phyloP scores from a whole-genome alignment of 108 stramenopile species.

The Cyclostephanos tholiformis region DNA sequence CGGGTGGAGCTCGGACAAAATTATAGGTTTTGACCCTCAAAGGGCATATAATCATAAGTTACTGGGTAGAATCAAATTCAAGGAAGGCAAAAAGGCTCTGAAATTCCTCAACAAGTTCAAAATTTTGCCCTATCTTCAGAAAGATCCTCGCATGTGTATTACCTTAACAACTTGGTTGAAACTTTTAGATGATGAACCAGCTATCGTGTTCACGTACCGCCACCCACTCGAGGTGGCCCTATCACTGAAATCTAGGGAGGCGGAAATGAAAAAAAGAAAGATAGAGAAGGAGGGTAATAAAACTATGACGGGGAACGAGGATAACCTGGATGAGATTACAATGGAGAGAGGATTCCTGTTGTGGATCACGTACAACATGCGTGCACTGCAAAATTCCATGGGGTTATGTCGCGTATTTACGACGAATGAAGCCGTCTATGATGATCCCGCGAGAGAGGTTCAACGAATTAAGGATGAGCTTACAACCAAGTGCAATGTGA shows the following conservation, averaged over 20 bases:
- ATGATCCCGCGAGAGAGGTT: slow-evolving; percentile 71
- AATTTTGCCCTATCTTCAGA: slow-evolving; percentile 82
- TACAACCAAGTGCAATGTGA: slow-evolving; percentile 67
- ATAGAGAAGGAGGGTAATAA: background rate
- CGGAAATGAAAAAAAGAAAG: background rate
- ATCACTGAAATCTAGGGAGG: slow-evolving; percentile 78
- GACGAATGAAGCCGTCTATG: slow-evolving; percentile 75
- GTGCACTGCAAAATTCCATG: slow-evolving; percentile 74
- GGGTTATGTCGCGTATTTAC: slow-evolving; percentile 81
- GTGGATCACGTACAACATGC: slow-evolving; percentile 90
- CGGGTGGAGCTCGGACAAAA: slow-evolving; percentile 66
- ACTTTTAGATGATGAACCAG: slow-evolving; percentile 79
- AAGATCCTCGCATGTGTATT: slow-evolving; percentile 95
- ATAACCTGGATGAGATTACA: slow-evolving; percentile 32
- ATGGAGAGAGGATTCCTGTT: slow-evolving; percentile 74
- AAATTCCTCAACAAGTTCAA: slow-evolving; percentile 63
- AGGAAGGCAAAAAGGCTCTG: slow-evolving; percentile 63
- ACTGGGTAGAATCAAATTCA: slow-evolving; percentile 58
- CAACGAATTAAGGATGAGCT: slow-evolving; percentile 80
- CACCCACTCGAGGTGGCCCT: slow-evolving; percentile 92
- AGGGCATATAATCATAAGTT: slow-evolving; percentile 59
- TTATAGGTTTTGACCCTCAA: slow-evolving; percentile 67
- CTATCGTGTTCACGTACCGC: slow-evolving; percentile 89
- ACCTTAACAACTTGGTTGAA: slow-evolving; percentile 86
- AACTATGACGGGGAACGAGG: background rate